Percentiles rank a stretch among this genome's conserved stretches.
These are phyloP conservation scores for Gossypium stocksii DNA, from an alignment of 345 rosid species.

Conservation along the genomic window DNA sequence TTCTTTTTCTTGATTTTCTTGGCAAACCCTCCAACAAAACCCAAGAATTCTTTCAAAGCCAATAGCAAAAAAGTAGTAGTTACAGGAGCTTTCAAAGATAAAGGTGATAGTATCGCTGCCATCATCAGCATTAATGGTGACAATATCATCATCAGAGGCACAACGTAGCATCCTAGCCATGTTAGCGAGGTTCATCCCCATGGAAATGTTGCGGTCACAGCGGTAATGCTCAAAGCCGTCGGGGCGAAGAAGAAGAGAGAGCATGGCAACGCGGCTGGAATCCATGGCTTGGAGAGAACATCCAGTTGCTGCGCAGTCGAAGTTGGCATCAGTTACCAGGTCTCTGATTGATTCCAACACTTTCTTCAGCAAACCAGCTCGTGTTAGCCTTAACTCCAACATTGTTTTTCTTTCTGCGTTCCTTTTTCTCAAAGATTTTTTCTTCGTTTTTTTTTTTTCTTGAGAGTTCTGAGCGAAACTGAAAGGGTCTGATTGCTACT, in stretches of 20 bases:
- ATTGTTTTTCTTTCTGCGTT: neutral
- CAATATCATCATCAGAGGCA: constrained; percentile 3
- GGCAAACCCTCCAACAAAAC: too few species aligned
- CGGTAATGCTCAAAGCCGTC: constrained; percentile 10
- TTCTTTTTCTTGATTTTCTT: neutral
- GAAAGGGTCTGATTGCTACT: neutral
- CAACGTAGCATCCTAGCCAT: constrained; percentile 10
- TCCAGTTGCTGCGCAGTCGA: constrained; percentile 1
- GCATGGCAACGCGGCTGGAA: neutral
- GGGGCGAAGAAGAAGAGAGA: neutral
- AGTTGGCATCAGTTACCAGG: constrained; percentile 9
- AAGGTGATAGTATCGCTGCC: neutral
- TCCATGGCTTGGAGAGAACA: constrained; percentile 10
- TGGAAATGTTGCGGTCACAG: neutral
- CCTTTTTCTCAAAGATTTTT: neutral
- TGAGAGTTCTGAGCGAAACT: neutral
- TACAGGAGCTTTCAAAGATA: constrained; percentile 5
- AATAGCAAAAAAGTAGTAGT: neutral
- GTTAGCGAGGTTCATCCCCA: constrained; percentile 9
- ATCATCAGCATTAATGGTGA: constrained; percentile 5
- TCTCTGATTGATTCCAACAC: constrained; percentile 8
- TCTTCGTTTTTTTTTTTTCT: neutral
- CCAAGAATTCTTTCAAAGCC: too few species aligned
- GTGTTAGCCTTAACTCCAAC: neutral
- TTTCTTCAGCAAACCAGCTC: constrained; percentile 6